Evolutionary conservation across 2,329 filamentous ascomycete genomes (phyloP).

Genomic region (Alternaria sp.): DNA sequence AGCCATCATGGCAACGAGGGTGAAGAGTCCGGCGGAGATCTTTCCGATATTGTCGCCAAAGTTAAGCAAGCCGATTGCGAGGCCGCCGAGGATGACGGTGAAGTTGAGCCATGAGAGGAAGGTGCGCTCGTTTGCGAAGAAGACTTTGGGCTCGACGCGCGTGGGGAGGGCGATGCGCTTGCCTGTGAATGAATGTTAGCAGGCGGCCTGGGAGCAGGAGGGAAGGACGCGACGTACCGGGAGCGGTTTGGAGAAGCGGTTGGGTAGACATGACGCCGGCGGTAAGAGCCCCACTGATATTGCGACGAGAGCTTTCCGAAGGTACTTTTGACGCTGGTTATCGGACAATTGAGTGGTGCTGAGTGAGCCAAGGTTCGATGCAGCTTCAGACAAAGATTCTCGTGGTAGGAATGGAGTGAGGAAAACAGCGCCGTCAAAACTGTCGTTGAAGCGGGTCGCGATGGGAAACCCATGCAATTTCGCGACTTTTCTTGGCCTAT

Average conservation of each 20-base stretch:
- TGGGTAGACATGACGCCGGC: constrained; percentile 82
- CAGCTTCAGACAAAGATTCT: constrained; percentile 20
- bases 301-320: constrained; percentile 21
- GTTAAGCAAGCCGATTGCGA: constrained; percentile 96
- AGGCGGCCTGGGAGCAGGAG: not conserved
- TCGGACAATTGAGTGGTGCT: constrained; percentile 18
- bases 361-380: not conserved
- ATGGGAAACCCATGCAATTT: constrained; percentile 17
- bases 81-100: constrained; percentile 95
- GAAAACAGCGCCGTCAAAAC: constrained; percentile 12
- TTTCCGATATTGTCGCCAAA: constrained; percentile 95
- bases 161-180: constrained; percentile 98
- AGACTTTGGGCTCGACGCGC: constrained; percentile 98
- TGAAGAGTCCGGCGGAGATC: constrained; percentile 93
- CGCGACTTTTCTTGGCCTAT: constrained; percentile 32
- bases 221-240: constrained; percentile 66
- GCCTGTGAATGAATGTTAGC: constrained; percentile 63
- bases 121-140: constrained; percentile 99
- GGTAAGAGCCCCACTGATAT: constrained; percentile 23
- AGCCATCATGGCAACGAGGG: constrained; percentile 88
- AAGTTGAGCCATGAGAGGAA: constrained; percentile 99
- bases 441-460: constrained; percentile 9
- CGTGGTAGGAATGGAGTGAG: not conserved
- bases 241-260: constrained; percentile 92
- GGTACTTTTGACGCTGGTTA: constrained; percentile 5